phyloP scores from a whole-genome alignment of 148 eudicot species.

The Rhododendron williamsianum region DNA sequence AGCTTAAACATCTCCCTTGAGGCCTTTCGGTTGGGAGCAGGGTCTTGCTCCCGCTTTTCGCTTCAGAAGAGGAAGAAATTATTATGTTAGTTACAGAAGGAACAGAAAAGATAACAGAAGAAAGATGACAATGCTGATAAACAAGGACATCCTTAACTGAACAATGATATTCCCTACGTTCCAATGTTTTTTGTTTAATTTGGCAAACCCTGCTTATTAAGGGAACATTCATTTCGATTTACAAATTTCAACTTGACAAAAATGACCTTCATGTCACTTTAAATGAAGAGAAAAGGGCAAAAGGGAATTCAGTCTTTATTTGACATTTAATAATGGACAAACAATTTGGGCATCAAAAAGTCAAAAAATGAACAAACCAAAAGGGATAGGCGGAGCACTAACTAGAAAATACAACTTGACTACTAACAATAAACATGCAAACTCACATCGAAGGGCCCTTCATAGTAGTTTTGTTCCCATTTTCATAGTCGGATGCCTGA shows the following conservation, averaged over 20 bases:
- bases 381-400: background rate
- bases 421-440: slow-evolving; percentile 1
- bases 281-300: background rate
- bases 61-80: slow-evolving; percentile 16
- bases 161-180: background rate
- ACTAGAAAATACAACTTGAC: background rate
- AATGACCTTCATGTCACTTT: background rate
- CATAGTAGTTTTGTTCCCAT: slow-evolving; percentile 17
- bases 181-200: background rate
- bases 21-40: slow-evolving; percentile 6
- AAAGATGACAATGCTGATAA: background rate
- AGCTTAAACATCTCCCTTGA: slow-evolving; percentile 21
- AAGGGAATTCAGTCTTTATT: background rate
- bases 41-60: slow-evolving; percentile 17
- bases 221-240: background rate
- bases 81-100: background rate
- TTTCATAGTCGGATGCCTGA: slow-evolving; percentile 34
- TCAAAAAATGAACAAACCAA: background rate
- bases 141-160: background rate
- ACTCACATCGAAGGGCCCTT: slow-evolving; percentile 26
- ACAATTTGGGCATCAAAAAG: background rate
- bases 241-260: background rate
- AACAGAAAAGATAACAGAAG: background rate
- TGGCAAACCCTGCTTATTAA: background rate
- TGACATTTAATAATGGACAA: background rate